phyloP scores from a whole-genome alignment of 495 filamentous ascomycete species.

The Tuber melanosporum region DNA sequence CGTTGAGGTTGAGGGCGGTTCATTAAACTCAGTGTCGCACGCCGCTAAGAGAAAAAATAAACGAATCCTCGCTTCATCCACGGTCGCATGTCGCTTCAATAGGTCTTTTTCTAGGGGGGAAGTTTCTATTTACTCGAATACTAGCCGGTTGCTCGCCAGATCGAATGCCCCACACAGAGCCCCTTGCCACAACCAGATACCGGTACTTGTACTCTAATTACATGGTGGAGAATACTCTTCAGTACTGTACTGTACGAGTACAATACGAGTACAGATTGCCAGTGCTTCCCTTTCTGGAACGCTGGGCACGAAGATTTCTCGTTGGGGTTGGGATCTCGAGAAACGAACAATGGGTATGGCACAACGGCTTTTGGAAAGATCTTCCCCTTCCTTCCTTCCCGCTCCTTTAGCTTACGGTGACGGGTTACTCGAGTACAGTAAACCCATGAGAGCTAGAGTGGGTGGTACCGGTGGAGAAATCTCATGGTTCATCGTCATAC shows the following conservation, averaged over 20 bases:
- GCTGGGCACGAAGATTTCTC: neutral
- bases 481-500: neutral
- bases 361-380: constrained; percentile 3
- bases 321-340: neutral
- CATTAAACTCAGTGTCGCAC: neutral
- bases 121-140: neutral
- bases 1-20: neutral
- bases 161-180: neutral
- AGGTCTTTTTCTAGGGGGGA: neutral
- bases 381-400: neutral
- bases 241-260: no score
- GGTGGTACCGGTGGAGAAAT: neutral
- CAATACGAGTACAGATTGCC: neutral
- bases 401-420: neutral
- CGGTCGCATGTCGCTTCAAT: neutral
- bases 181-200: neutral
- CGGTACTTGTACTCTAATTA: no score
- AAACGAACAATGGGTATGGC: neutral
- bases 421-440: neutral
- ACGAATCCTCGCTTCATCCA: neutral
- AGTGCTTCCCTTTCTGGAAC: neutral
- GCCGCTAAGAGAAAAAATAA: neutral
- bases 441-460: neutral
- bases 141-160: neutral
- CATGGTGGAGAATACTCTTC: neutral